phyloP scores from a whole-genome alignment of 148 eudicot genomes.

The Rhododendron mucronatum region DNA sequence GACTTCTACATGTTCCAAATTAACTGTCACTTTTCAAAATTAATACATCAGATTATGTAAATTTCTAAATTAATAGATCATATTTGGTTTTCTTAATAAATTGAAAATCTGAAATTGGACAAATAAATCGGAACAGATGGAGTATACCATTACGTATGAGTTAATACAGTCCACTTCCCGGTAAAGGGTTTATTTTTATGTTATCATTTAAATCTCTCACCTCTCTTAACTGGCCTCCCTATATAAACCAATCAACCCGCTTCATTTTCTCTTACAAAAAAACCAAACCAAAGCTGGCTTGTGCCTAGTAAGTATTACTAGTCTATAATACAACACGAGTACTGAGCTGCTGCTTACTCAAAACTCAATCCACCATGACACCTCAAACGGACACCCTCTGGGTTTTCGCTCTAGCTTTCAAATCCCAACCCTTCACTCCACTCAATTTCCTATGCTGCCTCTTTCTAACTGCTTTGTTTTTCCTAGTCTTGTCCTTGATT shows the following conservation, averaged over 20 bases:
- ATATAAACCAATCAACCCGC: not conserved
- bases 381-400: constrained; percentile 47
- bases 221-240: not conserved
- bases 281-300: not conserved
- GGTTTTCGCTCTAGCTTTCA: constrained; percentile 51
- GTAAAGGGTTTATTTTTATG: not conserved
- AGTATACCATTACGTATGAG: not conserved
- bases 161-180: not conserved
- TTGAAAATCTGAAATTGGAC: too few species aligned
- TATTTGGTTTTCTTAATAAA: too few species aligned
- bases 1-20: too few species aligned
- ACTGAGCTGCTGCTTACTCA: not conserved
- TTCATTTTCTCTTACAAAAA: not conserved
- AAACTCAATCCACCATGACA: constrained; percentile 18
- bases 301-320: not conserved
- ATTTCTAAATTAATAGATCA: too few species aligned
- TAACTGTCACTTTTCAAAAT: too few species aligned
- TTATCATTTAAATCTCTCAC: not conserved
- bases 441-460: constrained; percentile 17
- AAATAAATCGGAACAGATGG: too few species aligned
- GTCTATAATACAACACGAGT: not conserved
- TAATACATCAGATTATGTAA: too few species aligned
- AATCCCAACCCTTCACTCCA: constrained; percentile 34
- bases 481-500: constrained; percentile 38
- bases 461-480: constrained; percentile 13